Evolutionary conservation across 257 asterid species (phyloP).

Genomic region (Echium plantagineum): DNA sequence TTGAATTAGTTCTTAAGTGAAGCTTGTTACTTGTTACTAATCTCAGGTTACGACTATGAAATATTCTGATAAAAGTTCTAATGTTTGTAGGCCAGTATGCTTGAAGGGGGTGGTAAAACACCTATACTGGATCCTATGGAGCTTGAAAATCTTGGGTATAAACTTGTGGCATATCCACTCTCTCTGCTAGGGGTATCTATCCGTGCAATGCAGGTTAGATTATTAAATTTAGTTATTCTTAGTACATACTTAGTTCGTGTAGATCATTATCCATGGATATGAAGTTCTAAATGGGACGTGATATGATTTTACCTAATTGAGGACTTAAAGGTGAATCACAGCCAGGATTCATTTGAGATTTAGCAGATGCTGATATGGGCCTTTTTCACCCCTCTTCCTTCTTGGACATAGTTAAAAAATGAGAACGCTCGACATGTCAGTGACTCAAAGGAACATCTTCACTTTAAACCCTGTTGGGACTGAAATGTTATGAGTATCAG

Average conservation of each 20-base stretch:
- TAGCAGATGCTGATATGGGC: too few relatives aligned
- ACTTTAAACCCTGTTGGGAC: too few relatives aligned
- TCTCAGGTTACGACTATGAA: not conserved
- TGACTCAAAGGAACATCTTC: not conserved
- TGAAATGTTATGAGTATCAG: not conserved
- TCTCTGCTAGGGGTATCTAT: constrained; percentile 83
- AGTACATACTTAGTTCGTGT: not conserved
- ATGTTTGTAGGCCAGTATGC: constrained; percentile 76
- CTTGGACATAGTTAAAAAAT: not conserved
- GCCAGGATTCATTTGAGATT: too few relatives aligned
- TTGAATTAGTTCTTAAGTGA: not conserved
- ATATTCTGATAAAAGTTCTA: constrained; percentile 13
- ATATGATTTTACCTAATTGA: too few relatives aligned
- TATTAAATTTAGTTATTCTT: constrained; percentile 6
- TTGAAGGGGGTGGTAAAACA: constrained; percentile 96
- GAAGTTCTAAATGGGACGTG: too few relatives aligned
- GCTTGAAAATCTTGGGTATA: constrained; percentile 79
- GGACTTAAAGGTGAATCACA: too few relatives aligned
- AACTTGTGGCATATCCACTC: constrained; percentile 85
- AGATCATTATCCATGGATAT: not conserved
- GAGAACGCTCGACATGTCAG: not conserved
- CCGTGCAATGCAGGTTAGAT: constrained; percentile 81
- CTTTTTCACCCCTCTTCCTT: too few relatives aligned
- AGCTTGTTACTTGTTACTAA: not conserved
- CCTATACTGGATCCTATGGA: constrained; percentile 79